phyloP scores from a whole-genome alignment of 352 stramenopile genomes.

The Pythium insidiosum region DNA sequence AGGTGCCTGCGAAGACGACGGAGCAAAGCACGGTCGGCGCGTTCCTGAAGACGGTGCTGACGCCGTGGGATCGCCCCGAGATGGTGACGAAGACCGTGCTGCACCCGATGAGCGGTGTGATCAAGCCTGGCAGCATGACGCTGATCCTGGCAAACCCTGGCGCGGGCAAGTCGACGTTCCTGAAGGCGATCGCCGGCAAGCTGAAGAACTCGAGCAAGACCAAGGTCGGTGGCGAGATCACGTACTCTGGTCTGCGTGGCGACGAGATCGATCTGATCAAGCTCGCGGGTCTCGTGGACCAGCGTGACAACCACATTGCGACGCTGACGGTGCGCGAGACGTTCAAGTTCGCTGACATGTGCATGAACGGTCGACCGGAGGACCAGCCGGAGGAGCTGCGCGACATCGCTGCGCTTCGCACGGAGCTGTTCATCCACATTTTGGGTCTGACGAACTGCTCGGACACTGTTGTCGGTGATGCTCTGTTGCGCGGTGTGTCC shows the following conservation, averaged over 20 bases:
- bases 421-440: constrained; percentile 19
- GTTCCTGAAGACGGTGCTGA: constrained; percentile 36
- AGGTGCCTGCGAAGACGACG: constrained; percentile 32
- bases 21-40: constrained; percentile 45
- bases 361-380: constrained; percentile 8
- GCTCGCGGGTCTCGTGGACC: constrained; percentile 42
- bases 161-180: too few relatives aligned
- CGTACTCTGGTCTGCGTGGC: constrained; percentile 23
- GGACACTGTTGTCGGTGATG: constrained; percentile 9
- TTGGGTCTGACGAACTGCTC: constrained; percentile 14
- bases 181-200: constrained; percentile 65
- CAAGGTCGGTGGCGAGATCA: constrained; percentile 41
- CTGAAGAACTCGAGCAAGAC: constrained; percentile 34
- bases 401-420: neutral
- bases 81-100: constrained; percentile 39
- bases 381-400: neutral
- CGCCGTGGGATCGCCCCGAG: constrained; percentile 33
- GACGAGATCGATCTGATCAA: constrained; percentile 33
- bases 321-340: constrained; percentile 90
- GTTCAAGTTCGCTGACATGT: constrained; percentile 89
- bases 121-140: constrained; percentile 37
- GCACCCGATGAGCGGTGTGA: constrained; percentile 50
- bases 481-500: constrained; percentile 22
- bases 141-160: constrained; percentile 64
- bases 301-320: constrained; percentile 72